Conservation (phyloP, 2,329 filamentous ascomycete genomes). For the Fusarium penzigii region DNA sequence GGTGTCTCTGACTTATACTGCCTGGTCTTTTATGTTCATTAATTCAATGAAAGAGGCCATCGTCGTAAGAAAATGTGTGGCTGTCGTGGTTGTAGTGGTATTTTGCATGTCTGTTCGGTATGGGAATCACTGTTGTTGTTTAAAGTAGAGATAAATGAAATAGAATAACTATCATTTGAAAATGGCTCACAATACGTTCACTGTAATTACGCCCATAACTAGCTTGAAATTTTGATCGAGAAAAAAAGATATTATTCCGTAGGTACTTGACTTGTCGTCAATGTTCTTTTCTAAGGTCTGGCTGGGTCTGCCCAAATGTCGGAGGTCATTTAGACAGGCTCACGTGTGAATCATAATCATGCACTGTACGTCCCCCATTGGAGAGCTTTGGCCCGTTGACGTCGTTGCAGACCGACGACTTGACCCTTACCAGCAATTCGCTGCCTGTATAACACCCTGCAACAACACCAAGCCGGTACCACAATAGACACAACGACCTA, state of each 20-base stretch:
- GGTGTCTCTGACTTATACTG: background rate
- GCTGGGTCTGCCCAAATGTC: background rate
- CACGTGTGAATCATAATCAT: constrained; percentile 5
- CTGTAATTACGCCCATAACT: no score
- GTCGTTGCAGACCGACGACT: constrained; percentile 26
- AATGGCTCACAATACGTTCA: background rate
- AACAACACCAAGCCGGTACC: constrained; percentile 3
- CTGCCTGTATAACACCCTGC: constrained; percentile 6
- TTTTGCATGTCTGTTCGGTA: background rate
- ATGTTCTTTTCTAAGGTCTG: no score
- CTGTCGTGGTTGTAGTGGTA: background rate
- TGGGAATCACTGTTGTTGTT: background rate
- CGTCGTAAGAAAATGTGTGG: background rate
- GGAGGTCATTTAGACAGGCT: background rate
- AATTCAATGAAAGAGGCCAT: background rate
- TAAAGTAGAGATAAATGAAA: background rate
- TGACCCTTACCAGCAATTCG: constrained; percentile 17
- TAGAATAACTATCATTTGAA: background rate
- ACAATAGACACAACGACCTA: background rate
- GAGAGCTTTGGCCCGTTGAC: constrained; percentile 33
- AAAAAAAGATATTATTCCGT: no score
- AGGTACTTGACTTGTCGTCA: no score
- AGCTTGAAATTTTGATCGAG: no score
- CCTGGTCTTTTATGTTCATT: no score
- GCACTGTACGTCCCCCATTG: constrained; percentile 24